A percentile compares a stretch with the other conserved stretches of the same genome.
Conservation (phyloP, 805 yeast genomes). For the Sugiyamaella lignohabitans region DNA sequence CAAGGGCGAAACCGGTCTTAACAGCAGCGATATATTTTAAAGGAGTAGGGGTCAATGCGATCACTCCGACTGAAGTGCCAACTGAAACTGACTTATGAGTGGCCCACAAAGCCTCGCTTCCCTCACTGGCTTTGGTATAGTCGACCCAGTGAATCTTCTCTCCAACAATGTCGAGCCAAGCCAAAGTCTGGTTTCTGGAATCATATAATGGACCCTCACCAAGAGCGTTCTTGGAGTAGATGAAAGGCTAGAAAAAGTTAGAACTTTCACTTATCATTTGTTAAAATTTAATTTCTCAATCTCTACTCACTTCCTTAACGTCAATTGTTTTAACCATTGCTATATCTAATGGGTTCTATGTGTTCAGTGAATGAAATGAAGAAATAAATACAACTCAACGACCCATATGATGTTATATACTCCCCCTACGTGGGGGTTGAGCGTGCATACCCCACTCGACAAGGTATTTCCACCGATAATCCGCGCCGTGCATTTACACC, state of each 20-base stretch:
- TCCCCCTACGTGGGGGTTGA: no score
- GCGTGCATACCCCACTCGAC: no score
- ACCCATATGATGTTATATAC: no score
- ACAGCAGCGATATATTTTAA: conserved; percentile 55
- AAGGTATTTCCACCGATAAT: no score
- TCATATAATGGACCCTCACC: conserved; percentile 33
- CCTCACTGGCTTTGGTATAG: conserved; percentile 13
- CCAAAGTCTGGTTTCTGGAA: conserved; percentile 22
- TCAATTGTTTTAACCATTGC: conserved; percentile 7
- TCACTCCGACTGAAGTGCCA: conserved; percentile 56
- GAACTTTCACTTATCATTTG: no score
- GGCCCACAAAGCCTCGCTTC: conserved; percentile 26
- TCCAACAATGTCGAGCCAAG: conserved; percentile 30
- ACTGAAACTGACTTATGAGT: conserved; percentile 35
- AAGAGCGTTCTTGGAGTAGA: conserved; percentile 21
- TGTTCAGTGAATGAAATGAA: no score
- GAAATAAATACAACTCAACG: no score
- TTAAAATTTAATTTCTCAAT: no score
- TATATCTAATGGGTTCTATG: no score
- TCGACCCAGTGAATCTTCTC: conserved; percentile 22
- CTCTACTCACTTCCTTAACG: conserved; percentile 5
- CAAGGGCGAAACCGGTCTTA: conserved; percentile 56
- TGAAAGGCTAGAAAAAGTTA: conserved; percentile 13
- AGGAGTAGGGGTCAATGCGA: conserved; percentile 53
- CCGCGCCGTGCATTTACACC: no score